Evolutionary conservation across 495 filamentous ascomycete genomes (phyloP).

Genomic region (Darksidea phi): DNA sequence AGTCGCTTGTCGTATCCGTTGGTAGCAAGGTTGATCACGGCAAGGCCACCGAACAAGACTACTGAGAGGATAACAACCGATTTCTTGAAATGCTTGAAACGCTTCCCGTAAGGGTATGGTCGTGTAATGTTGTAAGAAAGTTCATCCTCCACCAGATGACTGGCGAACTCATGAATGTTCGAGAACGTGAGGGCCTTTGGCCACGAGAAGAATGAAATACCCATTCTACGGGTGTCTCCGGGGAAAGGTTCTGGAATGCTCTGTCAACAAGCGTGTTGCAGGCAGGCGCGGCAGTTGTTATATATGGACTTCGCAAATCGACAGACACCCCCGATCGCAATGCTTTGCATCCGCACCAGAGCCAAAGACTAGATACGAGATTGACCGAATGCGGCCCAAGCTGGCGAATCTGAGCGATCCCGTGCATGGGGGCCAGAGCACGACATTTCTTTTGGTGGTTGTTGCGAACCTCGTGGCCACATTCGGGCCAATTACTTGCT

Average conservation of each 20-base stretch:
- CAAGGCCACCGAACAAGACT: slow-evolving; percentile 6
- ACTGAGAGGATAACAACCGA: neutral
- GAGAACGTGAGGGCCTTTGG: neutral
- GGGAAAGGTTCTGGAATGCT: neutral
- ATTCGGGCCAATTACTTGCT: neutral
- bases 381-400: neutral
- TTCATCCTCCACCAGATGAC: neutral
- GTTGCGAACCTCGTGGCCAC: neutral
- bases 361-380: neutral
- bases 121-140: slow-evolving; percentile 24
- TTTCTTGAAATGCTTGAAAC: slow-evolving; percentile 14
- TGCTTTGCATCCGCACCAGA: neutral
- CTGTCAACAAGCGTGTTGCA: neutral
- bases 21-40: slow-evolving; percentile 23
- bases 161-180: neutral
- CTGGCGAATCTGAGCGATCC: neutral
- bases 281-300: neutral
- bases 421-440: neutral
- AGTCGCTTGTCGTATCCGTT: slow-evolving; percentile 20
- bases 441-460: neutral
- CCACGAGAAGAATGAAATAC: neutral
- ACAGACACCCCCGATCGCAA: neutral
- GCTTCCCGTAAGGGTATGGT: slow-evolving; percentile 6
- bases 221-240: neutral
- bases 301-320: neutral